A percentile compares a stretch with the other conserved stretches of the same genome.
Conservation (phyloP, 345 rosid species). For the Populus simonii region DNA sequence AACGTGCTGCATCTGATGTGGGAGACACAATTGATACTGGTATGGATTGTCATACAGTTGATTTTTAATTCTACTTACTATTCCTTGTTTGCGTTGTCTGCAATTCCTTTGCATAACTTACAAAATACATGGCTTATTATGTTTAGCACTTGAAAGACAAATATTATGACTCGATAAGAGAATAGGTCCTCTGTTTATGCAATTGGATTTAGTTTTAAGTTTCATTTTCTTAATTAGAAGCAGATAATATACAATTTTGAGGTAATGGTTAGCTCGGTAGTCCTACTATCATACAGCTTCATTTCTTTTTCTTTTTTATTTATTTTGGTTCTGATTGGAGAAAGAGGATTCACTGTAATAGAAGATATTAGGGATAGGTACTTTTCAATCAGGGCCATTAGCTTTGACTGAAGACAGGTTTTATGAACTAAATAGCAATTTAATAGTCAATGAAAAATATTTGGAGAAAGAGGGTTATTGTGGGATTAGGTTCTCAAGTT, state of each 20-base stretch:
- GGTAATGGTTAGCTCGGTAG: not conserved
- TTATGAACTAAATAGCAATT: not conserved
- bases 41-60: slow-evolving; percentile 8
- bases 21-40: slow-evolving; percentile 21
- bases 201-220: not conserved
- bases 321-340: not conserved
- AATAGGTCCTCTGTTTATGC: not conserved
- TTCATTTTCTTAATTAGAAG: not conserved
- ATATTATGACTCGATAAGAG: not conserved
- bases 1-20: slow-evolving; percentile 37
- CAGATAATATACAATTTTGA: not conserved
- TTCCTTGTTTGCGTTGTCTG: not conserved
- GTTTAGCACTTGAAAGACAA: not conserved
- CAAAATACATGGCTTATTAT: not conserved
- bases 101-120: not conserved
- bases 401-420: not conserved
- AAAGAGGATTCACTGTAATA: not conserved
- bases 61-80: not conserved
- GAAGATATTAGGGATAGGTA: not conserved
- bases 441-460: not conserved
- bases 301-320: no score
- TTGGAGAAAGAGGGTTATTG: not conserved
- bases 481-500: not conserved
- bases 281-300: not conserved
- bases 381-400: not conserved